Evolutionary conservation across 2,329 filamentous ascomycete species (phyloP), one percentile per base, ranked within the genome.

Genomic region (Ophiocordyceps sinensis): DNA sequence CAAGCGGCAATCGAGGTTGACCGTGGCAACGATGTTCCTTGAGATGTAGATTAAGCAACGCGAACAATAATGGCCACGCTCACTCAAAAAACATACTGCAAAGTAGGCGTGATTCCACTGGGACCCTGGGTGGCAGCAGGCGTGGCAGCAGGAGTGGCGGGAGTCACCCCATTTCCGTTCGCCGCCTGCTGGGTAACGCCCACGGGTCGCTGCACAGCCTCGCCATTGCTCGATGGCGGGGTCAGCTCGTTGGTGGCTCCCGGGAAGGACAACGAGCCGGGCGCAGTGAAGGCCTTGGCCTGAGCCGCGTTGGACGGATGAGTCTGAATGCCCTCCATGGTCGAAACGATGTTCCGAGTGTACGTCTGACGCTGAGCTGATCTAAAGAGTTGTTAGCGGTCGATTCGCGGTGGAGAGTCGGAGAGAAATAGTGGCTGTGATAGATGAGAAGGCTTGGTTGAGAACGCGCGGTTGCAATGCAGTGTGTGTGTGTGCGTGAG

Each of bases 1-100:
- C 68, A 96, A 71, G 54, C 89, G 88, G 68, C 89, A 95, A 71
- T 93, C 86, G 59, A 96, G 76, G 65, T 96, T 96, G 71, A 96
- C 91, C 53, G 91, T 98, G 52, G 91, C 89, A 65, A 96, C 89
- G 68, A 96, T 94, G 71, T 96, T 95, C 80, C 86, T 93, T 86
- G 45, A 58, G 48, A 55, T 47, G 57, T 53, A 52, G 62, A 60
- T 70, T 77, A 67, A 77, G 73, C 67, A 63, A 68, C 67, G 58
- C 56, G 60, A 60, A 55, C 55, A 59, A 46, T 12, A 19, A 47
- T 47, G 53, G 42, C n/a, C 29, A 38, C 44, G 38, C 23, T 48
- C 50, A 58, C 49, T 54, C 53, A 58, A 51, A 47, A 79, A 82
- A 91, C 87, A 86, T 85, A 94, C 87, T 95, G 86, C 75, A 95